Evolutionary conservation across 345 rosid species (phyloP).

Genomic region (Aurinia saxatilis): DNA sequence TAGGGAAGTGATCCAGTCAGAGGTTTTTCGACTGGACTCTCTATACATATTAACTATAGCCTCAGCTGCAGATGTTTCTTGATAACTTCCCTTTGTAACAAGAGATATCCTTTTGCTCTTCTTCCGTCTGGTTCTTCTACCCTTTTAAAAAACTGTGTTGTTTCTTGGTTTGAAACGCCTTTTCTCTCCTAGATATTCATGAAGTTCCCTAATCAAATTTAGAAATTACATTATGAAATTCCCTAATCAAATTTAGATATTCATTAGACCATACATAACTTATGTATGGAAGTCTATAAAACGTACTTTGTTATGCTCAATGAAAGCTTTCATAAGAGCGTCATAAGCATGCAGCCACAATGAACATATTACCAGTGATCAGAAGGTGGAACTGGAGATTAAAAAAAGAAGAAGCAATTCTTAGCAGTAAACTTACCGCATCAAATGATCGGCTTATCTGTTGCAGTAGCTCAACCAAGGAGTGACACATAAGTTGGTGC

Average conservation of each 20-base stretch:
- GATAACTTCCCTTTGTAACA: slow-evolving; percentile 34
- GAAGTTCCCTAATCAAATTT: no score
- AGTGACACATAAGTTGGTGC: slow-evolving; percentile 55
- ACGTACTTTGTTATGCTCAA: slow-evolving; percentile 81
- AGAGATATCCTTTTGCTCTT: slow-evolving; percentile 39
- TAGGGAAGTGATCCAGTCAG: neutral
- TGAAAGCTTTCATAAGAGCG: slow-evolving; percentile 82
- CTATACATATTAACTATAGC: slow-evolving; percentile 43
- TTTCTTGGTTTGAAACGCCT: neutral
- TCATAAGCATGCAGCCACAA: slow-evolving; percentile 71
- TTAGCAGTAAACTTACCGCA: slow-evolving; percentile 41
- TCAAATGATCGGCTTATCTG: slow-evolving; percentile 75
- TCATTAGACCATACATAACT: neutral
- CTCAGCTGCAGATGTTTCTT: slow-evolving; percentile 41
- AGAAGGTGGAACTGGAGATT: neutral
- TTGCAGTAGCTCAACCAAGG: slow-evolving; percentile 76
- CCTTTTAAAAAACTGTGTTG: neutral
- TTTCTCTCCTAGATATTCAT: neutral
- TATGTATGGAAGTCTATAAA: neutral
- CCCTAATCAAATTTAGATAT: neutral
- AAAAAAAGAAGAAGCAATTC: neutral
- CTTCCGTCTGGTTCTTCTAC: slow-evolving; percentile 15
- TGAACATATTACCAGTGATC: slow-evolving; percentile 6
- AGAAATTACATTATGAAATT: neutral
- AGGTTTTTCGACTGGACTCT: slow-evolving; percentile 14